These are phyloP conservation scores for Simmondsia chinensis DNA, from an alignment of 148 eudicot species.

Conservation along the genomic window DNA sequence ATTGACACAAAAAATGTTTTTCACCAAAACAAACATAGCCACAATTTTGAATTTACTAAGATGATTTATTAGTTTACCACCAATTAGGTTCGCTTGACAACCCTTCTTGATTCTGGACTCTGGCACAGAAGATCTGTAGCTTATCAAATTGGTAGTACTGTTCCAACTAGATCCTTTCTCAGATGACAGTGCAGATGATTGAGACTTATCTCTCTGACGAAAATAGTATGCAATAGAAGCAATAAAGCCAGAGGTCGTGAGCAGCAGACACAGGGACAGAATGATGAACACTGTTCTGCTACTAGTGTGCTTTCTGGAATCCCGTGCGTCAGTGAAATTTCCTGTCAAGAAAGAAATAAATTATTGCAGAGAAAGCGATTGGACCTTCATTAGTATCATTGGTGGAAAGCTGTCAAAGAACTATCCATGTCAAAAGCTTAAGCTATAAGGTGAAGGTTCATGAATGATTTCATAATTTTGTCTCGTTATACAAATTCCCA, in stretches of 20 bases:
- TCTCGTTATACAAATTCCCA: too few species aligned
- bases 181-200: slow-evolving; percentile 28
- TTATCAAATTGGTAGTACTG: slow-evolving; percentile 58
- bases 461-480: too few species aligned
- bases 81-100: slow-evolving; percentile 17
- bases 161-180: slow-evolving; percentile 53
- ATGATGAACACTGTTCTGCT: slow-evolving; percentile 40
- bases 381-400: too few species aligned
- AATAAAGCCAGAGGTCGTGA: slow-evolving; percentile 43
- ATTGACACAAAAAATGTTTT: too few species aligned
- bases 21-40: too few species aligned
- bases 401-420: too few species aligned
- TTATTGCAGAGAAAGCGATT: not conserved
- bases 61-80: slow-evolving; percentile 26
- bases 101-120: slow-evolving; percentile 19
- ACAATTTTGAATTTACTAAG: not conserved
- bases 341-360: slow-evolving; percentile 34
- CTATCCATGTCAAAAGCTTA: too few species aligned
- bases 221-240: slow-evolving; percentile 41
- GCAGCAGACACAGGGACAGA: slow-evolving; percentile 42
- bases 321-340: slow-evolving; percentile 18
- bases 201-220: slow-evolving; percentile 31
- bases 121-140: slow-evolving; percentile 30
- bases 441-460: too few species aligned
- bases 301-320: slow-evolving; percentile 33